Percentiles rank a stretch among this genome's conserved stretches.
Conservation (phyloP, 2,329 filamentous ascomycete species). For the Didymosphaeria variabile region DNA sequence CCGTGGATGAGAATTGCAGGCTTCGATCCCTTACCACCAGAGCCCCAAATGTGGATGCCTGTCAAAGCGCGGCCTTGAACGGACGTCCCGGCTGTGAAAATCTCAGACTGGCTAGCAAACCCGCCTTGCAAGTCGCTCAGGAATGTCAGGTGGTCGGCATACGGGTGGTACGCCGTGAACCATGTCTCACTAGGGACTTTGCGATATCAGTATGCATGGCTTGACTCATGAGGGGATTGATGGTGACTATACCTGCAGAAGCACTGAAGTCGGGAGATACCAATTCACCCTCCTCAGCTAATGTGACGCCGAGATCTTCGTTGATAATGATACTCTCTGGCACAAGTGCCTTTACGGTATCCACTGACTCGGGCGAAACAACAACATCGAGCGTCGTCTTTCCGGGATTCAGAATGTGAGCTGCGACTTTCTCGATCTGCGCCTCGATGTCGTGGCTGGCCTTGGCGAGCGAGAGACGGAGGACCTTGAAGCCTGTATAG, state of each 20-base stretch:
- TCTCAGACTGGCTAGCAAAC: constrained; percentile 43
- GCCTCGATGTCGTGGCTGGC: constrained; percentile 34
- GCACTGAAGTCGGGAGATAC: constrained; percentile 39
- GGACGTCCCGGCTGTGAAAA: constrained; percentile 44
- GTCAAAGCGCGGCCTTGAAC: constrained; percentile 44
- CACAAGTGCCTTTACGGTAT: constrained; percentile 39
- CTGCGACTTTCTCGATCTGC: constrained; percentile 42
- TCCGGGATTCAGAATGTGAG: constrained; percentile 46
- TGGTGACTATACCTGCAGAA: constrained; percentile 37
- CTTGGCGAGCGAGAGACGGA: constrained; percentile 37
- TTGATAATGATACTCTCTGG: constrained; percentile 40
- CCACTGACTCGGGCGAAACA: constrained; percentile 44
- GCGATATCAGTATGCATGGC: constrained; percentile 13
- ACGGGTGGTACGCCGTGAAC: constrained; percentile 50
- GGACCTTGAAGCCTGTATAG: constrained; percentile 49
- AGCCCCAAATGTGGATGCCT: constrained; percentile 51
- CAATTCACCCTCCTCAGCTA: constrained; percentile 39
- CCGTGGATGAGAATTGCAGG: constrained; percentile 47
- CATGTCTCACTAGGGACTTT: constrained; percentile 44
- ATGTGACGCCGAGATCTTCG: constrained; percentile 46
- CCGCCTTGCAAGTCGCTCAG: constrained; percentile 44
- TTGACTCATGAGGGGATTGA: background rate
- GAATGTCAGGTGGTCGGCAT: constrained; percentile 46
- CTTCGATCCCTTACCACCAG: constrained; percentile 47
- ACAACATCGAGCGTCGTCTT: constrained; percentile 45